Evolutionary conservation across 139 green algal species (phyloP).

Genomic region (Deuterostichococcus epilithicus): DNA sequence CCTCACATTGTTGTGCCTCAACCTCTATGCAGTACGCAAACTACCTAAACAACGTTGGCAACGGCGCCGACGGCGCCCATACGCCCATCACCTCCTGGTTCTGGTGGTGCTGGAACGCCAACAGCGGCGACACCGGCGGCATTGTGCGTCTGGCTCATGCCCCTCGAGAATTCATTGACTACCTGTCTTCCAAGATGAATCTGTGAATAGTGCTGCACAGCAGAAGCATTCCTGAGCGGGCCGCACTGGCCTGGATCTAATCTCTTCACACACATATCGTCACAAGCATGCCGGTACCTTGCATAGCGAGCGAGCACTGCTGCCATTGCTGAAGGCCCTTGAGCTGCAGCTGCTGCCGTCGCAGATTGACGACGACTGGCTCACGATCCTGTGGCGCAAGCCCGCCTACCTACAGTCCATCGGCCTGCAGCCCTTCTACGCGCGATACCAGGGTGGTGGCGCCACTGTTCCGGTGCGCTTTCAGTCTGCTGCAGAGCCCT

Average conservation of each 20-base stretch:
- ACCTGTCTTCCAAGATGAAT: no score
- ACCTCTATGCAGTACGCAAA: neutral
- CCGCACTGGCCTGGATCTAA: no score
- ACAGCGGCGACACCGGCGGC: conserved; percentile 44
- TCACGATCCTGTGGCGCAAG: neutral
- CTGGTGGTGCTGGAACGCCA: conserved; percentile 48
- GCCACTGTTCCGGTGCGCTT: no score
- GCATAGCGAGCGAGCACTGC: no score
- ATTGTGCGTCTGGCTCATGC: conserved; percentile 11
- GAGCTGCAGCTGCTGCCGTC: no score
- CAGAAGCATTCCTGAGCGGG: no score
- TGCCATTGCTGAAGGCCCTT: neutral
- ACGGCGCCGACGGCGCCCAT: neutral
- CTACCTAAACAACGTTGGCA: neutral
- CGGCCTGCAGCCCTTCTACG: neutral
- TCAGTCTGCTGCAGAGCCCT: no score
- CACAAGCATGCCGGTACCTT: no score
- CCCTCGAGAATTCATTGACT: no score
- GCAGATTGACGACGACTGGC: neutral
- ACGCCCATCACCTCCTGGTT: neutral
- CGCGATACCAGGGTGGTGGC: neutral
- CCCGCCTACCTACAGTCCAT: neutral
- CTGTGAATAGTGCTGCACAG: no score
- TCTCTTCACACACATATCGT: no score
- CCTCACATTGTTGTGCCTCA: neutral